phyloP scores from a whole-genome alignment of 495 filamentous ascomycete species.

The Penicillium paxilli region DNA sequence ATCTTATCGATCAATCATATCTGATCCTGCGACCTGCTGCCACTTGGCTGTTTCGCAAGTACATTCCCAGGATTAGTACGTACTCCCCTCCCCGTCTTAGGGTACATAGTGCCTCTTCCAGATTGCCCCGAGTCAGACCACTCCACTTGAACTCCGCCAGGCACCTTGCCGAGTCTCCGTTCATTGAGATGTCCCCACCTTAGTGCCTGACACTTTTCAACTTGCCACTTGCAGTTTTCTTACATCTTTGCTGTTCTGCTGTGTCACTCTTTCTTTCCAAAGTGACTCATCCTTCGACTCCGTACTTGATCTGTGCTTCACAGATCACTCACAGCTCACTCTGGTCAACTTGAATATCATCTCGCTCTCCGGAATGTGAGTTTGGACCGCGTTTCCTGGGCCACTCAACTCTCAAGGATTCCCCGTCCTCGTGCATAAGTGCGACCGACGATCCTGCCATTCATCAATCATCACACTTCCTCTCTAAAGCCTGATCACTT shows the following conservation, averaged over 20 bases:
- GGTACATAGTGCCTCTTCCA: too few species aligned
- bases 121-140: background rate
- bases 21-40: conserved; percentile 9
- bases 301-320: too few species aligned
- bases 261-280: background rate
- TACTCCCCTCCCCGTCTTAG: too few species aligned
- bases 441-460: conserved; percentile 36
- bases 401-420: background rate
- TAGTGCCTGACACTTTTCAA: background rate
- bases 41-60: background rate
- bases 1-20: conserved; percentile 33
- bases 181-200: background rate
- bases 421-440: conserved; percentile 43
- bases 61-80: too few species aligned
- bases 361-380: conserved; percentile 19
- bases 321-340: too few species aligned
- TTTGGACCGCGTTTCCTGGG: conserved; percentile 14
- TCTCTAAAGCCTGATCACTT: conserved; percentile 1
- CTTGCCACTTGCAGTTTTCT: background rate
- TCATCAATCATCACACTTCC: conserved; percentile 13
- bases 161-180: background rate
- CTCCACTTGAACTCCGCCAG: background rate
- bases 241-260: background rate
- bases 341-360: background rate
- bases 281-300: too few species aligned